These are phyloP conservation scores for Suhomyces kilbournensis DNA, from an alignment of 805 yeast species.

Conservation along the genomic window DNA sequence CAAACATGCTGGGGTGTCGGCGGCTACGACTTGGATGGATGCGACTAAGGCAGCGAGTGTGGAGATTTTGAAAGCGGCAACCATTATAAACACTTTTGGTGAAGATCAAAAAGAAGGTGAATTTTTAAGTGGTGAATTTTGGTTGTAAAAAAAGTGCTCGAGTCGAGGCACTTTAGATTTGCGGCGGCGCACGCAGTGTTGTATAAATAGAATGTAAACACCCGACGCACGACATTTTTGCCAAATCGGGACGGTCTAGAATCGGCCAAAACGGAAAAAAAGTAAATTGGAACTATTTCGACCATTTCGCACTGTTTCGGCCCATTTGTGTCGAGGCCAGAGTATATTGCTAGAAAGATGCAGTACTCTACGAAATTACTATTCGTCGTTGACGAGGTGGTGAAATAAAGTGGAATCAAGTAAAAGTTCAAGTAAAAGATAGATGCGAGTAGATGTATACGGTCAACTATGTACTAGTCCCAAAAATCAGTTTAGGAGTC, in stretches of 20 bases:
- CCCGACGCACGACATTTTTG: slow-evolving; percentile 5
- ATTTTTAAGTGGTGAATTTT: slow-evolving; percentile 1
- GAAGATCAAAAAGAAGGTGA: not conserved
- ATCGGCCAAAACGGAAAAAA: not conserved
- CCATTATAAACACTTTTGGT: slow-evolving; percentile 5
- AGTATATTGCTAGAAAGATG: too few species aligned
- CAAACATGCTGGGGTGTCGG: slow-evolving; percentile 88
- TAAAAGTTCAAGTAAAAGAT: too few species aligned
- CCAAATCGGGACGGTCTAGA: slow-evolving; percentile 1
- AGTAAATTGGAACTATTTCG: not conserved
- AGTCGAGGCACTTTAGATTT: not conserved
- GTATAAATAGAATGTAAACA: slow-evolving; percentile 5
- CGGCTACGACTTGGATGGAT: slow-evolving; percentile 40
- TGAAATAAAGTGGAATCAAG: too few species aligned
- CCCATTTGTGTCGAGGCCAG: not conserved
- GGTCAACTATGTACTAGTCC: too few species aligned
- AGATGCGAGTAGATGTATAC: too few species aligned
- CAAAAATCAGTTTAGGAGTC: too few species aligned
- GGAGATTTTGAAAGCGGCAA: slow-evolving; percentile 19
- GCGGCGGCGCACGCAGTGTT: not conserved
- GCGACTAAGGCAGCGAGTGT: slow-evolving; percentile 36
- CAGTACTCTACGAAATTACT: too few species aligned
- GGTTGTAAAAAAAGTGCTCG: not conserved
- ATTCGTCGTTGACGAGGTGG: too few species aligned
- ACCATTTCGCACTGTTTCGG: not conserved